Evolutionary conservation across 257 asterid genomes (phyloP).

Genomic region (Scutellaria barbata): DNA sequence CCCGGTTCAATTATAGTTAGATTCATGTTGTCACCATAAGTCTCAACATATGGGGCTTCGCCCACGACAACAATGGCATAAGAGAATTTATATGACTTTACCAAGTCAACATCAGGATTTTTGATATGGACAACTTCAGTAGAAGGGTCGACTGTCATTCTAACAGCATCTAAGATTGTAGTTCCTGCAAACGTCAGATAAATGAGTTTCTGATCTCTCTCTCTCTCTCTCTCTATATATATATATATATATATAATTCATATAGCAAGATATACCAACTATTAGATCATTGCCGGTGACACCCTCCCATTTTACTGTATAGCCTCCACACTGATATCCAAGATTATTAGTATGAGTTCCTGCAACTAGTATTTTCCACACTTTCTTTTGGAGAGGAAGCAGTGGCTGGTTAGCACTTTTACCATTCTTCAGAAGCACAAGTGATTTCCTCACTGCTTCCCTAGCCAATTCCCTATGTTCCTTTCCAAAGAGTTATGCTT

Average conservation of each 20-base stretch:
- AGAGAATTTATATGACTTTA: slow-evolving; percentile 54
- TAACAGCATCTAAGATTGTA: slow-evolving; percentile 67
- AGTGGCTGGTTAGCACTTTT: slow-evolving; percentile 46
- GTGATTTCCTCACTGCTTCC: slow-evolving; percentile 88
- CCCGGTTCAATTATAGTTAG: slow-evolving; percentile 68
- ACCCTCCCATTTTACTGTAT: slow-evolving; percentile 93
- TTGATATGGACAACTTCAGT: slow-evolving; percentile 61
- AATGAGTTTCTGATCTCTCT: background rate
- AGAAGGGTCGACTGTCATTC: slow-evolving; percentile 72
- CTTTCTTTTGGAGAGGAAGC: slow-evolving; percentile 85
- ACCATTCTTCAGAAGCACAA: slow-evolving; percentile 82
- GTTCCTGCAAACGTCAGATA: slow-evolving; percentile 55
- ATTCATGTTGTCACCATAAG: slow-evolving; percentile 63
- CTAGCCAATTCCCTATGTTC: slow-evolving; percentile 89
- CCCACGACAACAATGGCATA: slow-evolving; percentile 83
- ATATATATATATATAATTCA: no score
- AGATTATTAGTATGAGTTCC: slow-evolving; percentile 85
- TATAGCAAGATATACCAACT: slow-evolving; percentile 48
- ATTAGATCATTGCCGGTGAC: slow-evolving; percentile 68
- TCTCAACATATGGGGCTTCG: slow-evolving; percentile 72
- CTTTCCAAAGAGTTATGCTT: slow-evolving; percentile 35
- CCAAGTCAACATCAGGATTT: slow-evolving; percentile 56
- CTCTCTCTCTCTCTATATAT: no score
- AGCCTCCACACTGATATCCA: slow-evolving; percentile 92
- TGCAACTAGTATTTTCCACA: slow-evolving; percentile 65